phyloP scores from a whole-genome alignment of 2,329 filamentous ascomycete genomes.

The Coniosporium uncinatum region DNA sequence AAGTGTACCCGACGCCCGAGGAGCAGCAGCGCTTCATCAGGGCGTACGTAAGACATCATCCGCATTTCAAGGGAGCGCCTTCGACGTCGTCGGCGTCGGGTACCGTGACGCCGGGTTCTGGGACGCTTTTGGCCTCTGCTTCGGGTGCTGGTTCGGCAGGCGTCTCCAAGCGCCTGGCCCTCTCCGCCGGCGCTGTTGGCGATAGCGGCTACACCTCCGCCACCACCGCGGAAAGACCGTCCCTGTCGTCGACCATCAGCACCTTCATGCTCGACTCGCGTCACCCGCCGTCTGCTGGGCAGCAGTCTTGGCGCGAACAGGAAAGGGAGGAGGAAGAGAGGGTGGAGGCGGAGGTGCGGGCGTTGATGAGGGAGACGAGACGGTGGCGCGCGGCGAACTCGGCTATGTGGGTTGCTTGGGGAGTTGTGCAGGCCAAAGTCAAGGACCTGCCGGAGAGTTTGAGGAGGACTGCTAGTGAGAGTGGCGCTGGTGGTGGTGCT shows the following conservation, averaged over 20 bases:
- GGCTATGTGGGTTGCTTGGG: conserved; percentile 93
- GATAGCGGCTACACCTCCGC: too few relatives aligned
- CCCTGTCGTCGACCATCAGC: conserved; percentile 30
- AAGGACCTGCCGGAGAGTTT: conserved; percentile 64
- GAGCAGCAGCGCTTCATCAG: conserved; percentile 83
- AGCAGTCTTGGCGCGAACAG: conserved; percentile 17
- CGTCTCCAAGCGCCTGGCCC: conserved; percentile 11
- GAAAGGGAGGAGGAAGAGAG: conserved; percentile 54
- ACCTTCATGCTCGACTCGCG: conserved; percentile 73
- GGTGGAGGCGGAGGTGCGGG: conserved; percentile 61
- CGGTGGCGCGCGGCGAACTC: conserved; percentile 88
- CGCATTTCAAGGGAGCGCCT: conserved; percentile 43
- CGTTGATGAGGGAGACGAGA: conserved; percentile 71
- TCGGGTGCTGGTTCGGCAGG: conserved; percentile 1
- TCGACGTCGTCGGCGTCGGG: conserved; percentile 33
- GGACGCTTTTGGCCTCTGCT: conserved; percentile 9
- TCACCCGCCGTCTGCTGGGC: conserved; percentile 18
- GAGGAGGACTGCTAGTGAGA: conserved; percentile 17
- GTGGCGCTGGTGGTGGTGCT: background rate
- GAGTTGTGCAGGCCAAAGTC: conserved; percentile 89
- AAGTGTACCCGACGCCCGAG: conserved; percentile 68
- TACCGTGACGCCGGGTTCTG: conserved; percentile 21
- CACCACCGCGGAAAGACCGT: conserved; percentile 22
- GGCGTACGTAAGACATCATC: conserved; percentile 80
- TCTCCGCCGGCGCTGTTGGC: conserved; percentile 6